A percentile compares a stretch with the other conserved stretches of the same genome.
phyloP scores from a whole-genome alignment of 2,329 filamentous ascomycete species.

The Alternaria sp. region DNA sequence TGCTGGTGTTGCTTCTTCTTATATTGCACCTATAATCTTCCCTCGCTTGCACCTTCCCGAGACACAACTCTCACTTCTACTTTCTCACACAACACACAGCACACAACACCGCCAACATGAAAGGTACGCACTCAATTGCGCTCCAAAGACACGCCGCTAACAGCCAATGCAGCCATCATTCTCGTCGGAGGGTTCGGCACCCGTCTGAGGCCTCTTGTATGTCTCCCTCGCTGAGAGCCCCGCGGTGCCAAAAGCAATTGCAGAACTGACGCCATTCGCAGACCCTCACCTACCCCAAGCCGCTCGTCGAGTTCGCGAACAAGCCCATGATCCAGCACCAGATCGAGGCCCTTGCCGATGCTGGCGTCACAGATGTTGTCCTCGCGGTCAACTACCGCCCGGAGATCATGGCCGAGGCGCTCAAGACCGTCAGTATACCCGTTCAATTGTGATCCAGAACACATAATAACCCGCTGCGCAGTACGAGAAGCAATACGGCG shows the following conservation, averaged over 20 bases:
- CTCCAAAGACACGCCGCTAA: constrained; percentile 14
- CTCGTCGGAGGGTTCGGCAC: constrained; percentile 99
- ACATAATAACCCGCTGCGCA: constrained; percentile 31
- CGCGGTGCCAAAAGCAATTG: constrained; percentile 20
- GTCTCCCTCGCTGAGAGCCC: constrained; percentile 23
- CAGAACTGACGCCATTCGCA: constrained; percentile 52
- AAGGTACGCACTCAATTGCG: constrained; percentile 41
- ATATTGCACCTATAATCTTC: constrained; percentile 1
- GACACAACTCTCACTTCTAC: constrained; percentile 14
- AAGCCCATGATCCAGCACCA: constrained; percentile 99
- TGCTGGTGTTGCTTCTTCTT: neutral
- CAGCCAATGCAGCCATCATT: constrained; percentile 76
- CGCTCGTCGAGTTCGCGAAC: constrained; percentile 97
- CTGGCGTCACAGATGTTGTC: constrained; percentile 96
- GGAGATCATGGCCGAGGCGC: constrained; percentile 93
- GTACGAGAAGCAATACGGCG: constrained; percentile 92
- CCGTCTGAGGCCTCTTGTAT: constrained; percentile 92
- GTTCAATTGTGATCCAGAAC: neutral
- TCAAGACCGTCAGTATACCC: constrained; percentile 75
- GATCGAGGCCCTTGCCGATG: constrained; percentile 90
- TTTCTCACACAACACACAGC: constrained; percentile 22
- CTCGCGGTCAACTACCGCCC: constrained; percentile 98
- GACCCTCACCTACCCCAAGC: constrained; percentile 97
- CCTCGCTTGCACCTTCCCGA: constrained; percentile 19
- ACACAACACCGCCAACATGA: constrained; percentile 44